Base-by-base conservation (phyloP, 345 rosid genomes). In the Noccaea bulbosa region DNA sequence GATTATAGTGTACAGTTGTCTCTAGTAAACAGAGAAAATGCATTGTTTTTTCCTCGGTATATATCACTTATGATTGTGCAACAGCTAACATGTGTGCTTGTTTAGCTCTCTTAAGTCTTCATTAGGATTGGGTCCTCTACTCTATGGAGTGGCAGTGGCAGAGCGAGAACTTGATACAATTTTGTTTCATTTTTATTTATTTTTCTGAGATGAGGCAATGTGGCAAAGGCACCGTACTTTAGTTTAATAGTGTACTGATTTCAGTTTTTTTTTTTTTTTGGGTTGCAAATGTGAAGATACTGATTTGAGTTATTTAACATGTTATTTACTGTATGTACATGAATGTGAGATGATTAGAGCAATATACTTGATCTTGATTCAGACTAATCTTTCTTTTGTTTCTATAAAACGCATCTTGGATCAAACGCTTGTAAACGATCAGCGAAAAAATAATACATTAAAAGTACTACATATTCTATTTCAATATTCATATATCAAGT, bases 91-190 rank as follows among this genome's bases (percentile, higher is more conserved):
- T 33, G 35, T 33, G 41, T 54, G 41, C 60, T 54, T 54, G 48
- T 14, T 11, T 11, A 11, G 14, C 8, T 1, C 20, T 53, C 9
- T 32, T 20, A 20, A 20, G 22, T 20, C 43, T 10, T 39, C 3
- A 3, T 38, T 38, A 11, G 40, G 9, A 11, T 11, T 51, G 11
- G 2, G 17, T 12, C 10, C 11, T 20, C 22, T 20, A 20, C 22
- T 20, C 22, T 20, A 20, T 20, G 22, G 22, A 53, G 57, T 30
- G 57, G 59, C 59, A 54, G 35, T 51, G 56, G n/a, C 56, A 51
- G 59, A 14, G 40, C 40, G 11, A 33, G 41, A 54, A 54, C 60
- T 34, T 54, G 41, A 34, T 54, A 17, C 11, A 54, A n/a, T 8
- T 33, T 33, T 14, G 22, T 54, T 34, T 55, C 24, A 15, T 55